Evolutionary conservation across 495 filamentous ascomycete species (phyloP), one percentile per base, ranked within the genome.

Genomic region (Lineolata rhizophorae): DNA sequence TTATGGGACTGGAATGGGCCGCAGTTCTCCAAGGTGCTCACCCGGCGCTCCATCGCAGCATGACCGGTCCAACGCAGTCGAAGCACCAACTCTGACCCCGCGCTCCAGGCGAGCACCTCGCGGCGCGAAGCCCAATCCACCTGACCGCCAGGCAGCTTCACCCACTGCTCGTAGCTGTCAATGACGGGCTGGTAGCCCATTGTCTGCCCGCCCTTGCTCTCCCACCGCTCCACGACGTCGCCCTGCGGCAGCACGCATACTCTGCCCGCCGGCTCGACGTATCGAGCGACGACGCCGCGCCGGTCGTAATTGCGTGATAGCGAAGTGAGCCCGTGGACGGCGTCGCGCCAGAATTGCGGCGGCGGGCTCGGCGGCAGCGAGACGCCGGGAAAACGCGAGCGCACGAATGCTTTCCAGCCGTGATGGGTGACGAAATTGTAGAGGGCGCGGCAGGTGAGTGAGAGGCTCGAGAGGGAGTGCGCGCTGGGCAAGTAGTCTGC

Each of bases 161-260:
- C 55, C 56, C 62, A 67, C 3, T 52, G 45, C 32, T 75, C 67
- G 36, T 67, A 69, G 9, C 64, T 65, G 40, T 73, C 65, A 17
- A 77, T 58, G 13, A 62, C 55, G 12, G 72, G 70, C 18, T 58
- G 57, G 42, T 70, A 76, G 4, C 68, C 70, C 39, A 74, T 60
- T 3, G 67, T 78, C 32, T 74, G 70, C 17, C 60, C 65, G 34
- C 53, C 48, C 4, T 42, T 34, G 34, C 32, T 43, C 48, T 36
- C 42, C 55, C 25, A 55, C 35, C 33, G 30, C 15, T 34, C 34
- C 1, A 42, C 18, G 10, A 29, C 18, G 20, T 36, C 35, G 39
- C 44, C 40, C 15, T 33, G 39, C 11, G 37, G 44, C 8, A 51
- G 34, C 13, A 31, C 34, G 3, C 33, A 39, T 8, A 46, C 40